Percentiles rank a stretch among this genome's conserved stretches.
These are phyloP conservation scores for Colletotrichum sp. DNA, from an alignment of 2,329 filamentous ascomycete species.

Conservation along the genomic window DNA sequence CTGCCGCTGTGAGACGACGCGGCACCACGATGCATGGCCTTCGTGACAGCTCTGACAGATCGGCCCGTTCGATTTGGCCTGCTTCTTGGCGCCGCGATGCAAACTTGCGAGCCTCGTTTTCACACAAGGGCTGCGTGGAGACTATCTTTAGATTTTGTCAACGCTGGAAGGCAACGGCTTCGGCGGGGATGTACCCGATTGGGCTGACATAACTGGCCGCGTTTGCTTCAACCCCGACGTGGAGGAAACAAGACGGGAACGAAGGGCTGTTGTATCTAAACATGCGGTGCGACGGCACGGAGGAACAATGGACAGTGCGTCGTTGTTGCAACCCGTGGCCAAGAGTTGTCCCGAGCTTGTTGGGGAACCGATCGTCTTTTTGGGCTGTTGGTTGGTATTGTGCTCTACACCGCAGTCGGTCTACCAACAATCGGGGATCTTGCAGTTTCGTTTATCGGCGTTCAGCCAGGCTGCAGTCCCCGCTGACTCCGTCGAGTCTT, in stretches of 20 bases:
- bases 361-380: neutral
- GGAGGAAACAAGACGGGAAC: neutral
- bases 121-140: neutral
- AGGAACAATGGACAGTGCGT: neutral
- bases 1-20: neutral
- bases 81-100: neutral
- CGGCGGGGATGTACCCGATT: slow-evolving; percentile 8
- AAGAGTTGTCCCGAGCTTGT: neutral
- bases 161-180: neutral
- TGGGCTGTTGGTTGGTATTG: neutral
- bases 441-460: neutral
- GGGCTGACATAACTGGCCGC: neutral
- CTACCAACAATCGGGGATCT: neutral
- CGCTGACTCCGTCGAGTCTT: neutral
- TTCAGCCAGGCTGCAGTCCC: neutral
- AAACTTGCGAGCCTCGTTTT: neutral
- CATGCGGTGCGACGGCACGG: neutral
- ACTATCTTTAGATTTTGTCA: neutral
- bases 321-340: neutral
- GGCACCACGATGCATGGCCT: neutral
- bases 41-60: neutral
- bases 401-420: neutral
- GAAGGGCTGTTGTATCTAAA: neutral
- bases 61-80: neutral
- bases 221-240: slow-evolving; percentile 6